Evolutionary conservation across 78 protist genomes (phyloP), one percentile per base, ranked within the genome.

Genomic region (Dictyostelium brefeldianum): DNA sequence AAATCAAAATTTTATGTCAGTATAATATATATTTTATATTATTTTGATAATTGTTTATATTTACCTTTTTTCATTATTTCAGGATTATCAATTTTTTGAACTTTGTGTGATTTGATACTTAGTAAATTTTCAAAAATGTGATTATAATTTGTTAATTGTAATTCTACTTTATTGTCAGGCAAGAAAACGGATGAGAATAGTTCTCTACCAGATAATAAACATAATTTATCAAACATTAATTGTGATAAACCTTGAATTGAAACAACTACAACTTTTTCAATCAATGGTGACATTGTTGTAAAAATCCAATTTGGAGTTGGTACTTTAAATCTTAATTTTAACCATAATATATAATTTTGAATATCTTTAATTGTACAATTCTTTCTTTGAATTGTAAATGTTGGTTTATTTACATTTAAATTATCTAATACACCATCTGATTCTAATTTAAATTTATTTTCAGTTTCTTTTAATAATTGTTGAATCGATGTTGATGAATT

Each of bases 291-390:
- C n/a, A 54, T 43, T 31, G 46, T 47, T 6, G 84, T 87, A 10
- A 51, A 78, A 20, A 87, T 36, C 93, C 93, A 87, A 57, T 43
- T 50, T 27, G 93, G 93, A 1, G 47, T 77, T 14, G 57, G 7
- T 5, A 87, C 47, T 51, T 87, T 64, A n/a, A 65, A 87, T 17
- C 70, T 59, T 17, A 57, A 47, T 67, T 77, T 31, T 43, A 77
- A 51, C 93, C 93, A 87, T 20, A 77, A 29, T 5, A 87, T 14
- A 64, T 78, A 87, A 36, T 75, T 69, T 31, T 87, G 93, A n/a
- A 87, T 27, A 47, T 87, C 93, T 50, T 46, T 87, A 46, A 75
- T 64, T 15, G 74, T 74, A 17, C 29, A 46, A 2, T 50, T 41
- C n/a, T 71, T 74, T 48, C 77, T 75, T 9, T 12, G 15, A 0